Conservation (phyloP, 2,329 filamentous ascomycete genomes). For the Blumeriella jaapii region DNA sequence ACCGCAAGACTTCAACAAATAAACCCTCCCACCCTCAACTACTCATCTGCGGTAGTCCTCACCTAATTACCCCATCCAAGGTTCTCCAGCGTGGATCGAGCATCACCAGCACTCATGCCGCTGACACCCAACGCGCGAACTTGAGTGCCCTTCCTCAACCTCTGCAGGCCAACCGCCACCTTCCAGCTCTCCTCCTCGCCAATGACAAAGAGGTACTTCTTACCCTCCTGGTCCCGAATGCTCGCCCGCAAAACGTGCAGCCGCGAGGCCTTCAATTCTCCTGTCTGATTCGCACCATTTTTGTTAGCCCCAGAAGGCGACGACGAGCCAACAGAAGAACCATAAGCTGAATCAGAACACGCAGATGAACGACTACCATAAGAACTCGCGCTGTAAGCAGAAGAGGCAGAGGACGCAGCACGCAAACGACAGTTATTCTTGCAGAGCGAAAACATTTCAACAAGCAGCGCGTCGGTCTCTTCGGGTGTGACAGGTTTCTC, state of each 20-base stretch:
- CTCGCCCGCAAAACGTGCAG: slow-evolving; percentile 53
- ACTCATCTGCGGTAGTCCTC: too few relatives aligned
- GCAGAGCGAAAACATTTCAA: slow-evolving; percentile 52
- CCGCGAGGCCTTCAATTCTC: slow-evolving; percentile 42
- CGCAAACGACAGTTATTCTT: slow-evolving; percentile 48
- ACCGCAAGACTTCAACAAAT: too few relatives aligned
- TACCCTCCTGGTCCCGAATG: slow-evolving; percentile 53
- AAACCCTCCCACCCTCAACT: too few relatives aligned
- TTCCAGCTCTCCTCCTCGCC: slow-evolving; percentile 58
- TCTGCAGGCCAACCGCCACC: slow-evolving; percentile 48
- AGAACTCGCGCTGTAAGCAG: slow-evolving; percentile 23
- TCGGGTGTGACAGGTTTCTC: slow-evolving; percentile 38
- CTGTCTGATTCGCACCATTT: slow-evolving; percentile 31
- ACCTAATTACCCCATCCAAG: slow-evolving; percentile 42
- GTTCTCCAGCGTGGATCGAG: slow-evolving; percentile 43
- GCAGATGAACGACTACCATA: slow-evolving; percentile 19
- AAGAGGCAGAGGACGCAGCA: slow-evolving; percentile 29
- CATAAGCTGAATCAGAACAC: slow-evolving; percentile 25
- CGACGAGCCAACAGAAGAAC: slow-evolving; percentile 22
- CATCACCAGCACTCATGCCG: slow-evolving; percentile 42
- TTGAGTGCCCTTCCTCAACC: slow-evolving; percentile 48
- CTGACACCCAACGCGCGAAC: slow-evolving; percentile 47
- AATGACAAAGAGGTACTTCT: slow-evolving; percentile 53
- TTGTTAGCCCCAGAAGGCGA: slow-evolving; percentile 19
- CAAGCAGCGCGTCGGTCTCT: slow-evolving; percentile 54